A percentile compares a stretch with the other conserved stretches of the same genome.
Evolutionary conservation across 2,329 filamentous ascomycete genomes (phyloP).

Genomic region (Epichloe brachyelytri): DNA sequence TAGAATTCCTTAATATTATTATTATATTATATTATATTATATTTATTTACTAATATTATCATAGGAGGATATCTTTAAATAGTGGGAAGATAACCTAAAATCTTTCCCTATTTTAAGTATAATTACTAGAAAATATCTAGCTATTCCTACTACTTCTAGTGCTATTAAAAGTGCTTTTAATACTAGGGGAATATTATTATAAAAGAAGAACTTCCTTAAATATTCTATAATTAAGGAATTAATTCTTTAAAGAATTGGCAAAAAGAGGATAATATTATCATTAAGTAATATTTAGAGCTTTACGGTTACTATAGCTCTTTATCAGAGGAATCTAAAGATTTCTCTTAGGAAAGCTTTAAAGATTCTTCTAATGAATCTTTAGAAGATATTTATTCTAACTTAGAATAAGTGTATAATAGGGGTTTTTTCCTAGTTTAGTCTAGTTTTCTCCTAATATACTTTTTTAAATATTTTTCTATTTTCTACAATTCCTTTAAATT

Average conservation of each 20-base stretch:
- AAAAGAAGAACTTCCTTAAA: background rate
- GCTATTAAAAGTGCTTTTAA: background rate
- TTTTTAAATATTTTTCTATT: background rate
- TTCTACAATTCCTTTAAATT: too few species aligned
- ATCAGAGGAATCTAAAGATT: background rate
- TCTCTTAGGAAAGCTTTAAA: too few species aligned
- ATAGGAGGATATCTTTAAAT: background rate
- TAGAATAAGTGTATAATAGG: background rate
- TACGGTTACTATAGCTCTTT: background rate
- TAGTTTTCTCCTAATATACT: background rate
- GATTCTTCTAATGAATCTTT: background rate
- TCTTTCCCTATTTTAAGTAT: background rate
- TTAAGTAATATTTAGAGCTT: background rate
- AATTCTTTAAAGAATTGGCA: background rate
- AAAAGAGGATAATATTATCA: background rate
- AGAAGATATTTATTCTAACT: background rate
- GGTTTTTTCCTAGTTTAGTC: background rate
- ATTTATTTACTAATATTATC: background rate
- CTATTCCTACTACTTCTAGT: background rate
- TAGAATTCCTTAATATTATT: background rate
- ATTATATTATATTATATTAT: background rate
- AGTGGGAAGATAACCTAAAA: background rate
- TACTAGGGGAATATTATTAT: background rate
- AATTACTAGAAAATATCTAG: background rate
- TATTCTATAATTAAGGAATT: background rate